phyloP scores from a whole-genome alignment of 2,329 filamentous ascomycete genomes.

The Grosmannia huntii region DNA sequence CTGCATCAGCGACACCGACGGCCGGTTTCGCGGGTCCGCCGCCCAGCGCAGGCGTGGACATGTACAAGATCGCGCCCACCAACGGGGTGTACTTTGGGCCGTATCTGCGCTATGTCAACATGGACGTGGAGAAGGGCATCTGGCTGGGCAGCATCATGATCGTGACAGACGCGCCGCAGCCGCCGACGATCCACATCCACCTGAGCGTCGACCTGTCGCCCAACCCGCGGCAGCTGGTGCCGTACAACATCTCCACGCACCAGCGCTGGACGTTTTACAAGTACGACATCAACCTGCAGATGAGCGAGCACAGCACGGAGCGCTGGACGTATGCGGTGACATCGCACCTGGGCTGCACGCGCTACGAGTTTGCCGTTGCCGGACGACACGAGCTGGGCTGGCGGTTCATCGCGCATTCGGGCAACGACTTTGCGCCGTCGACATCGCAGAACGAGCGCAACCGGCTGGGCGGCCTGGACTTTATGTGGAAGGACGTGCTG shows the following conservation, averaged over 20 bases:
- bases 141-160: conserved; percentile 94
- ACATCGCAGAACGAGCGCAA: conserved; percentile 77
- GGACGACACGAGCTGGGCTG: conserved; percentile 82
- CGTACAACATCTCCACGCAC: conserved; percentile 73
- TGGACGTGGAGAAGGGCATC: conserved; percentile 81
- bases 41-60: conserved; percentile 75
- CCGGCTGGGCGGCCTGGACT: conserved; percentile 75
- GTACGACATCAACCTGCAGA: conserved; percentile 80
- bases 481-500: conserved; percentile 98
- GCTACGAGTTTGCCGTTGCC: conserved; percentile 93
- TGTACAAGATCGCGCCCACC: conserved; percentile 86
- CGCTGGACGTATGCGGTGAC: conserved; percentile 98
- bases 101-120: conserved; percentile 90
- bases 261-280: conserved; percentile 94
- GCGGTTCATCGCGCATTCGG: conserved; percentile 92
- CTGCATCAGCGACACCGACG: conserved; percentile 60
- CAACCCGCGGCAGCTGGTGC: conserved; percentile 76
- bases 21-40: conserved; percentile 84
- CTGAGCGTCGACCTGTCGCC: conserved; percentile 81
- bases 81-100: conserved; percentile 98
- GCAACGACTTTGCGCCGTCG: conserved; percentile 85
- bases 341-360: conserved; percentile 90
- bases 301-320: conserved; percentile 68
- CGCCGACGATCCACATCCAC: conserved; percentile 92
- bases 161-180: conserved; percentile 80